phyloP scores from a whole-genome alignment of 768 basidiomycete genomes.

The Kondoa malvinella region DNA sequence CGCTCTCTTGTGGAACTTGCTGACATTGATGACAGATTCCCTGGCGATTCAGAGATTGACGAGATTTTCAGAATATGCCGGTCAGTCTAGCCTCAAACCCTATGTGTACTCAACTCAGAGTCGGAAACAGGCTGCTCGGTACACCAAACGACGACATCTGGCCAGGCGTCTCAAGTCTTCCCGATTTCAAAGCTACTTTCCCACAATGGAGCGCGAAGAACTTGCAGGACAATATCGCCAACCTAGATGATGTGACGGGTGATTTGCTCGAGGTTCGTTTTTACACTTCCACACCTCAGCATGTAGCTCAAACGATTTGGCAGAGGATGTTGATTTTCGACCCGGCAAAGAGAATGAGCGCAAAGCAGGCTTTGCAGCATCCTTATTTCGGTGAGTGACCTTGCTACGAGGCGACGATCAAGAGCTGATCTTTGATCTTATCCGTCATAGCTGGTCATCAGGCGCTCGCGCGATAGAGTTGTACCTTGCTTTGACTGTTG shows the following conservation, averaged over 20 bases:
- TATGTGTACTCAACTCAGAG: conserved; percentile 5
- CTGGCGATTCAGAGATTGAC: conserved; percentile 98
- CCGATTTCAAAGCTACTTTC: conserved; percentile 93
- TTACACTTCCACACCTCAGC: neutral
- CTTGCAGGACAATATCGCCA: conserved; percentile 32
- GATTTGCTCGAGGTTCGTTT: conserved; percentile 22
- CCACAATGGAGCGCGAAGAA: conserved; percentile 81
- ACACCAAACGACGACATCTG: conserved; percentile 80
- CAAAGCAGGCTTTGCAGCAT: conserved; percentile 8
- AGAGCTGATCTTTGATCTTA: neutral
- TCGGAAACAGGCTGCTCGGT: conserved; percentile 55
- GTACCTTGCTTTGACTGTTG: no score
- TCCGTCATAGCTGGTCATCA: neutral
- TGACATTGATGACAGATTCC: conserved; percentile 42
- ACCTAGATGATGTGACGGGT: conserved; percentile 15
- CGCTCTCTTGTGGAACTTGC: conserved; percentile 12
- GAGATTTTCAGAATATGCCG: conserved; percentile 99
- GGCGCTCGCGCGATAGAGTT: neutral
- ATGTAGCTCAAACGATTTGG: neutral
- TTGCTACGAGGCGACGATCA: neutral
- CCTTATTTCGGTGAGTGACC: neutral
- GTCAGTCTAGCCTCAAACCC: conserved; percentile 36
- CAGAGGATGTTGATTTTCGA: conserved; percentile 24
- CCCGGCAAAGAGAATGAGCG: conserved; percentile 20
- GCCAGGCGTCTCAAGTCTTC: conserved; percentile 73